A percentile compares a stretch with the other conserved stretches of the same genome.
These are phyloP conservation scores for Gossypium lobatum DNA, from an alignment of 441 rosid species.

Conservation along the genomic window DNA sequence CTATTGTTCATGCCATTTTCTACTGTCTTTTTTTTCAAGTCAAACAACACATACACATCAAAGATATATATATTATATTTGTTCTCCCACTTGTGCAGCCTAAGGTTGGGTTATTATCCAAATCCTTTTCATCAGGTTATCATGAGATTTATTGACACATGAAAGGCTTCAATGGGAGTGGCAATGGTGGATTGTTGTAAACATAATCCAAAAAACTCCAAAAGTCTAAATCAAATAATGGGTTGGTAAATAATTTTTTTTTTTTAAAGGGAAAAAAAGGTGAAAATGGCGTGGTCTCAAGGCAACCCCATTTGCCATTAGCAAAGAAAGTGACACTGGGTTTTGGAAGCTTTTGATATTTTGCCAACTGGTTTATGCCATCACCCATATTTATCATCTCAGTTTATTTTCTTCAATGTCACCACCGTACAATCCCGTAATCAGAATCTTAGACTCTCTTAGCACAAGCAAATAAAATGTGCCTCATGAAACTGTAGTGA, in stretches of 20 bases:
- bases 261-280: neutral
- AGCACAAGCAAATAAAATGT: too few relatives aligned
- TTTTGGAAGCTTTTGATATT: constrained; percentile 1
- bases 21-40: neutral
- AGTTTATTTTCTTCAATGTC: neutral
- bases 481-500: neutral
- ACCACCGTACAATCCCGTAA: constrained; percentile 14
- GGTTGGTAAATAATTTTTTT: neutral
- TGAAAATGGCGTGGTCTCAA: neutral
- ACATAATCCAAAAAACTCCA: neutral
- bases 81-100: neutral
- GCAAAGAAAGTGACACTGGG: constrained; percentile 7
- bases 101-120: neutral
- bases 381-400: neutral
- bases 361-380: neutral
- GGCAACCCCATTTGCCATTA: neutral
- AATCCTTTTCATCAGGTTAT: neutral
- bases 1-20: neutral
- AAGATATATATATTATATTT: neutral
- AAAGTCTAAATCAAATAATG: neutral
- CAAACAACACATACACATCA: neutral
- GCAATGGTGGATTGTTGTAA: neutral
- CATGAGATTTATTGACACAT: neutral
- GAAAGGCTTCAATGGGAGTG: neutral
- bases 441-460: neutral